phyloP scores from a whole-genome alignment of 2,329 filamentous ascomycete genomes.

The Pseudogymnoascus sp. region DNA sequence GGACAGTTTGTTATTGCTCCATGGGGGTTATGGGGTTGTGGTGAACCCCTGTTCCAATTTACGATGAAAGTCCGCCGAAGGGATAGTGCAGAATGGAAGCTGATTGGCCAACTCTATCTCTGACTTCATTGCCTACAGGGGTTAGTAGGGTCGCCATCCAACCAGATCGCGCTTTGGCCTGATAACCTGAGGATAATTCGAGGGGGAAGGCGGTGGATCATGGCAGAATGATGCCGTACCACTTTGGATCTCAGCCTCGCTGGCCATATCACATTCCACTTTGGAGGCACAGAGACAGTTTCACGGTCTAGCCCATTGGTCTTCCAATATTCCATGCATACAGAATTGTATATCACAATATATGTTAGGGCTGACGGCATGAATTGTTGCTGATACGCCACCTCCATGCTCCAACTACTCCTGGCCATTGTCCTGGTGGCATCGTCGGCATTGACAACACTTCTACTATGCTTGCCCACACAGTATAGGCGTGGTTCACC shows the following conservation, averaged over 20 bases:
- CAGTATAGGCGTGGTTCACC: conserved; percentile 33
- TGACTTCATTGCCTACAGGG: background rate
- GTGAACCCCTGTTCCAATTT: background rate
- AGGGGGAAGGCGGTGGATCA: background rate
- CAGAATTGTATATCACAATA: background rate
- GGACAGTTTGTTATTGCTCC: conserved; percentile 4
- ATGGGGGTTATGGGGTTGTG: background rate
- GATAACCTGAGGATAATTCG: background rate
- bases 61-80: background rate
- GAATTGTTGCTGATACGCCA: conserved; percentile 11
- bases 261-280: background rate
- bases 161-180: background rate
- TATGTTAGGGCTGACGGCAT: background rate
- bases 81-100: background rate
- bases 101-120: background rate
- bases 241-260: background rate
- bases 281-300: background rate
- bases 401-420: conserved; percentile 24
- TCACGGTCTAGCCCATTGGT: background rate
- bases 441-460: conserved; percentile 26
- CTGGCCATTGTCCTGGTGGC: conserved; percentile 25
- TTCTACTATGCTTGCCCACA: conserved; percentile 31
- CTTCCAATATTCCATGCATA: background rate
- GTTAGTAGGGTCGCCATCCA: background rate
- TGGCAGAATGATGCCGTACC: background rate